Conservation (phyloP, 2,329 filamentous ascomycete genomes). For the Scedosporium boydii region DNA sequence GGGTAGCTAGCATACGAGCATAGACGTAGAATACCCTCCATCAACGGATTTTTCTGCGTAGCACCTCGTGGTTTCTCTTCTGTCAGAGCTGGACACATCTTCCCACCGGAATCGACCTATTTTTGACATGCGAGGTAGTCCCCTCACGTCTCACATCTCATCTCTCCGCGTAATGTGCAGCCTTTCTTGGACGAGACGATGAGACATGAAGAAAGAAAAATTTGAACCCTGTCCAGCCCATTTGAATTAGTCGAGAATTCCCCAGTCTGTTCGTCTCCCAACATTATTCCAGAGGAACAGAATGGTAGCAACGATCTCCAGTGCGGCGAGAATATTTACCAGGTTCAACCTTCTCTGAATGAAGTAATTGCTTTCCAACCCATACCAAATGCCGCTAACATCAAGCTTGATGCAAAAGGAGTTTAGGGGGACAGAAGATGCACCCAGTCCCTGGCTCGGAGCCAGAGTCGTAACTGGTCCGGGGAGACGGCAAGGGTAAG, state of each 20-base stretch:
- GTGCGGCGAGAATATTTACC: not conserved
- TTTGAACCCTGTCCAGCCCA: too few species aligned
- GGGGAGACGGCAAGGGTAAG: not conserved
- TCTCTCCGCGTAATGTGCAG: too few species aligned
- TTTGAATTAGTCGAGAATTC: not conserved
- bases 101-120: too few species aligned
- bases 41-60: too few species aligned
- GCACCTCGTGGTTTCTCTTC: too few species aligned
- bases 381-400: not conserved
- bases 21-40: too few species aligned
- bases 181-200: too few species aligned
- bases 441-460: not conserved
- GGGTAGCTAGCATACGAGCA: not conserved
- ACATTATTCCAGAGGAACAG: not conserved
- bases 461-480: conserved; percentile 2
- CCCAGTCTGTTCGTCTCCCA: not conserved
- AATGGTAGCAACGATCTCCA: not conserved
- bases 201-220: too few species aligned
- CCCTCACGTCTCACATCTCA: too few species aligned
- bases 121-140: too few species aligned
- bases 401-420: not conserved
- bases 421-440: not conserved
- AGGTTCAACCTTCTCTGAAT: not conserved
- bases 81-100: too few species aligned
- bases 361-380: too few species aligned